phyloP scores from a whole-genome alignment of 352 stramenopile species.

The Pythium pyrilobum region DNA sequence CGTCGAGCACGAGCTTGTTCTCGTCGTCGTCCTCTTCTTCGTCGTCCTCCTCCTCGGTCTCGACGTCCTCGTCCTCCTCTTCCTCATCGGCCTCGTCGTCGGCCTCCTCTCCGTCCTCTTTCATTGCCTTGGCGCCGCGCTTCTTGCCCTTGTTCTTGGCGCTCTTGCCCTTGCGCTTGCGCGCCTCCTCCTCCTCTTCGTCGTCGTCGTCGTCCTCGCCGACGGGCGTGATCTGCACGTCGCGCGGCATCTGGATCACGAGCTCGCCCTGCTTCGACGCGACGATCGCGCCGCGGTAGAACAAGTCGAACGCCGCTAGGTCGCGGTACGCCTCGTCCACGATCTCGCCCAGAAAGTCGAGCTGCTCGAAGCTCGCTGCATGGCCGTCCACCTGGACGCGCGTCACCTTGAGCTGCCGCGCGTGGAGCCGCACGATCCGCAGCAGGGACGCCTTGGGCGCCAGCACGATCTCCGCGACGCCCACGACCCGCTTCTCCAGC shows the following conservation, averaged over 20 bases:
- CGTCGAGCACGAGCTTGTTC: constrained; percentile 44
- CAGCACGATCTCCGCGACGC: constrained; percentile 69
- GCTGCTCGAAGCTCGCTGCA: constrained; percentile 62
- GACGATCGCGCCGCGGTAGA: constrained; percentile 81
- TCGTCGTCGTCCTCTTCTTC: constrained; percentile 35
- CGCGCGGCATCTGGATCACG: constrained; percentile 63
- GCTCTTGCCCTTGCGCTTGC: constrained; percentile 17
- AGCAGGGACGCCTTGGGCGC: constrained; percentile 49
- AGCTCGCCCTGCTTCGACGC: constrained; percentile 81
- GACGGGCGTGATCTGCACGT: constrained; percentile 46
- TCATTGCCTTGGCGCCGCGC: constrained; percentile 7
- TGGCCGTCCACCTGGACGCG: constrained; percentile 53
- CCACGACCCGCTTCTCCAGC: constrained; percentile 46
- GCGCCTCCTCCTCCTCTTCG: constrained; percentile 18
- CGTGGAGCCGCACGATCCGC: constrained; percentile 63
- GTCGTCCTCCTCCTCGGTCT: constrained; percentile 36
- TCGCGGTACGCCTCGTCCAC: constrained; percentile 79
- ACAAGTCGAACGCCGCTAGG: constrained; percentile 75
- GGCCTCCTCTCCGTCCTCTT: constrained; percentile 18
- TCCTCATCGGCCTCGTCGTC: constrained; percentile 28
- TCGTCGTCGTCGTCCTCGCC: constrained; percentile 19
- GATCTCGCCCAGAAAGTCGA: constrained; percentile 71
- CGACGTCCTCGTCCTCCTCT: constrained; percentile 31
- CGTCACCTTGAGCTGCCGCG: constrained; percentile 60
- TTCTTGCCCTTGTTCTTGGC: constrained; percentile 10